A percentile compares a stretch with the other conserved stretches of the same genome.
Conservation (phyloP, 2,329 filamentous ascomycete species). For the Elsinoe necatrix region DNA sequence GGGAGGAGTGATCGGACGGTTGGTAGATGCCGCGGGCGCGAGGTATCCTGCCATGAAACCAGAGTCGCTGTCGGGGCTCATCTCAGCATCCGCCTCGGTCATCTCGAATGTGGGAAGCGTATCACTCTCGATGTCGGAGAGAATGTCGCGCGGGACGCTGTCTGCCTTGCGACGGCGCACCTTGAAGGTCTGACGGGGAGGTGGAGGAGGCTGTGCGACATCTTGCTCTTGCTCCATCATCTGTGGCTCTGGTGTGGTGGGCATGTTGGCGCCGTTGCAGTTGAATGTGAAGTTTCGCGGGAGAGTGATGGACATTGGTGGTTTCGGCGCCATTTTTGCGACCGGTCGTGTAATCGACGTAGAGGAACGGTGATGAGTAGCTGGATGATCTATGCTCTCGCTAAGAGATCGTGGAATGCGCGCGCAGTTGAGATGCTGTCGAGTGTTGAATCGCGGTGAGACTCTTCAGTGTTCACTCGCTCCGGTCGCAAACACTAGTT, state of each 20-base stretch:
- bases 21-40: conserved; percentile 34
- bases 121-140: conserved; percentile 24
- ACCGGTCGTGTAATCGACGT: neutral
- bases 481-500: conserved; percentile 9
- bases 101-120: conserved; percentile 44
- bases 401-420: neutral
- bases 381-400: neutral
- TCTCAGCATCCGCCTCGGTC: conserved; percentile 32
- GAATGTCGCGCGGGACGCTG: conserved; percentile 21
- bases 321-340: conserved; percentile 30
- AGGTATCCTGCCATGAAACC: conserved; percentile 30
- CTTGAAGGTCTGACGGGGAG: conserved; percentile 41
- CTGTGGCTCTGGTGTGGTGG: conserved; percentile 34
- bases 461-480: neutral
- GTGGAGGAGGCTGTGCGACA: conserved; percentile 33
- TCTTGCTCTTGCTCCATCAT: conserved; percentile 17
- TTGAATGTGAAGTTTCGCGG: conserved; percentile 44
- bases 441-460: neutral
- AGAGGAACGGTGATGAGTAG: neutral
- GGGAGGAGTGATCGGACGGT: conserved; percentile 36
- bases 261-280: conserved; percentile 38
- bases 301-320: conserved; percentile 42
- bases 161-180: conserved; percentile 39
- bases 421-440: neutral
- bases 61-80: conserved; percentile 24